Conservation (phyloP, 139 green algal genomes). For the Micractinium sp. region DNA sequence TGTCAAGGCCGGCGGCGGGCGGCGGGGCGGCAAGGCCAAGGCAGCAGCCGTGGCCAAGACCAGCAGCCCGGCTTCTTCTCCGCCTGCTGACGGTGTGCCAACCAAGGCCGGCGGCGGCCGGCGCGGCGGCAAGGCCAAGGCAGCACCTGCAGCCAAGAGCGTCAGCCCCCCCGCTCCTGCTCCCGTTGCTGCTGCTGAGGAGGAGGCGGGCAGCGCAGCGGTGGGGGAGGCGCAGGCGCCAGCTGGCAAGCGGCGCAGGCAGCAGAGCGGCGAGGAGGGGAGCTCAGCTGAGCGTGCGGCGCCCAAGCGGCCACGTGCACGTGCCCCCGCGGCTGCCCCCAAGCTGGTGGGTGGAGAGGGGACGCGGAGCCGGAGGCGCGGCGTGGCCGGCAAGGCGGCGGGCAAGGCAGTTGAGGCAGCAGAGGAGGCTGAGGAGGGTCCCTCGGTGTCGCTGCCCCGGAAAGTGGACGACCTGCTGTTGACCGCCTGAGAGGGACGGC, state of each 20-base stretch:
- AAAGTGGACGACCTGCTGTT: constrained; percentile 31
- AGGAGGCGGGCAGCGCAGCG: neutral
- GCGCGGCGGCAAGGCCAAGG: neutral
- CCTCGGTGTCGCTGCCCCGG: neutral
- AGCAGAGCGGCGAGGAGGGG: neutral
- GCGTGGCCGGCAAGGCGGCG: neutral
- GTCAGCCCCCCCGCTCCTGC: neutral
- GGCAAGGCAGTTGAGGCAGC: neutral
- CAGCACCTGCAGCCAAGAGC: neutral
- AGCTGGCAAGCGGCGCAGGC: neutral
- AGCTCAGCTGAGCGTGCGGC: neutral
- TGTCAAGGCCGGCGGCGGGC: neutral
- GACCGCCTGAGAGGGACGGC: neutral
- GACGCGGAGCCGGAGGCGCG: neutral
- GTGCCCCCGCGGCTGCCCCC: neutral
- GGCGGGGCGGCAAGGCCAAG: neutral
- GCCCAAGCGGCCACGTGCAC: neutral
- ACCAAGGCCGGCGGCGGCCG: neutral
- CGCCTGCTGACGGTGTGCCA: neutral
- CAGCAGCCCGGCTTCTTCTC: neutral
- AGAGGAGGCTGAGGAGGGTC: neutral
- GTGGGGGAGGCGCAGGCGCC: neutral
- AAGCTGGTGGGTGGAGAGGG: neutral
- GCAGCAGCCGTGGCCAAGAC: neutral
- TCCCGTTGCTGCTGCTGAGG: neutral